Evolutionary conservation across 2,329 filamentous ascomycete species (phyloP).

Genomic region (Metarhizium guizhouense): DNA sequence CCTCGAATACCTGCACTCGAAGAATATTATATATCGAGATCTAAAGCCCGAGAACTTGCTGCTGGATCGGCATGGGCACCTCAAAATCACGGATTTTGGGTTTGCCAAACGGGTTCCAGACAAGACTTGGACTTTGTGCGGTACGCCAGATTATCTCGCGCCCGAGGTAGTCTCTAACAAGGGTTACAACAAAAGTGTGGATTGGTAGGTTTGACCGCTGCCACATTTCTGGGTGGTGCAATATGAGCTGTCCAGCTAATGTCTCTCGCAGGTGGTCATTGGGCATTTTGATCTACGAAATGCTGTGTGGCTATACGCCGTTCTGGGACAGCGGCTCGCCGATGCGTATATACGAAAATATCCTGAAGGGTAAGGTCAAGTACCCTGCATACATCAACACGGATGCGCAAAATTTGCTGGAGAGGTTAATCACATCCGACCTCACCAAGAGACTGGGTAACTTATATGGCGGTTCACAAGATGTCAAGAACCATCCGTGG

Average conservation of each 20-base stretch:
- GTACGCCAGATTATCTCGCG: slow-evolving; percentile 93
- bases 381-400: slow-evolving; percentile 93
- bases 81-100: slow-evolving; percentile 97
- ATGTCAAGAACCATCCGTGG: slow-evolving; percentile 94
- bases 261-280: slow-evolving; percentile 74
- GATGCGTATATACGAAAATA: slow-evolving; percentile 99
- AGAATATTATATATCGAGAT: slow-evolving; percentile 96
- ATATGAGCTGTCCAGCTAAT: slow-evolving; percentile 1
- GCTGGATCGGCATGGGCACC: slow-evolving; percentile 83
- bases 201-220: slow-evolving; percentile 61
- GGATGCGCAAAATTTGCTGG: slow-evolving; percentile 86
- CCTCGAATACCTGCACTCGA: slow-evolving; percentile 87
- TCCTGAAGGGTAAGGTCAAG: slow-evolving; percentile 89
- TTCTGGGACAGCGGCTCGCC: slow-evolving; percentile 98
- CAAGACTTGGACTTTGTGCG: slow-evolving; percentile 98
- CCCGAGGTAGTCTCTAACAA: slow-evolving; percentile 98
- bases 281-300: slow-evolving; percentile 97
- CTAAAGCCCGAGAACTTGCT: slow-evolving; percentile 92
- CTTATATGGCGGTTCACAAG: slow-evolving; percentile 78
- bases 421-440: slow-evolving; percentile 88
- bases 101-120: slow-evolving; percentile 97
- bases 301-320: slow-evolving; percentile 97
- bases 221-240: neutral
- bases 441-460: slow-evolving; percentile 93
- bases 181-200: slow-evolving; percentile 98